These are phyloP conservation scores for Huntiella savannae DNA, from an alignment of 2,329 filamentous ascomycete species.

Conservation along the genomic window DNA sequence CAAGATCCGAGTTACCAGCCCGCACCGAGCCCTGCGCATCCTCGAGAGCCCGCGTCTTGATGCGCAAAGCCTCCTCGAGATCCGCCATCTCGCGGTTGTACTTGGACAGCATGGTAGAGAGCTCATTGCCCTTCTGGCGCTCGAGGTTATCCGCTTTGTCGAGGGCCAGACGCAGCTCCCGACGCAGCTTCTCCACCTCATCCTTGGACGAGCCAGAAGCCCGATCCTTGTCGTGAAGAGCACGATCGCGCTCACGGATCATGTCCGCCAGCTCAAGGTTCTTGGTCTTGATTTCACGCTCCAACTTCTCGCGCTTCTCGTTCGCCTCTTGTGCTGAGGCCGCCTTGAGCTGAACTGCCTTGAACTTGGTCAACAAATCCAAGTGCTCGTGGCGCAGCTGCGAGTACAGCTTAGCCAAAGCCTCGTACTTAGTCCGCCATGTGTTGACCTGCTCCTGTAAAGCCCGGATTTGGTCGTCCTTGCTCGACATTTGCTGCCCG, in stretches of 20 bases:
- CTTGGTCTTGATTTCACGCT: conserved; percentile 97
- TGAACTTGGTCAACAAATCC: conserved; percentile 88
- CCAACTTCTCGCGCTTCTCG: conserved; percentile 80
- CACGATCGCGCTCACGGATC: conserved; percentile 90
- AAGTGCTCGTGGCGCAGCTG: conserved; percentile 90
- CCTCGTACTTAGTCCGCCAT: conserved; percentile 93
- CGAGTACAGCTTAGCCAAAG: conserved; percentile 88
- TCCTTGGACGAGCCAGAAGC: conserved; percentile 74
- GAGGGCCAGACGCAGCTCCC: conserved; percentile 78
- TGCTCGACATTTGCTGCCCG: conserved; percentile 68
- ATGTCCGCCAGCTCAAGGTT: conserved; percentile 97
- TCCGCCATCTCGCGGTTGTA: conserved; percentile 97
- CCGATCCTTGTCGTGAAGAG: conserved; percentile 81
- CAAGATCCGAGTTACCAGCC: conserved; percentile 70
- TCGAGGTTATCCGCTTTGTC: conserved; percentile 87
- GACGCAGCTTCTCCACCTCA: conserved; percentile 82
- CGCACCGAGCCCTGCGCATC: conserved; percentile 60
- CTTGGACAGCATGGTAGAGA: conserved; percentile 84
- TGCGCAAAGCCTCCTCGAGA: conserved; percentile 76
- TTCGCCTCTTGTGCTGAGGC: conserved; percentile 95
- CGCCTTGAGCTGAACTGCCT: conserved; percentile 86
- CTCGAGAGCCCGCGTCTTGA: conserved; percentile 73
- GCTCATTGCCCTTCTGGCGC: conserved; percentile 79
- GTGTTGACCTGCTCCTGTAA: conserved; percentile 95
- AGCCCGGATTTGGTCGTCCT: conserved; percentile 83